A percentile compares a stretch with the other conserved stretches of the same genome.
Conservation (phyloP, 192 early-diverging fungal species). For the Podila epigama region DNA sequence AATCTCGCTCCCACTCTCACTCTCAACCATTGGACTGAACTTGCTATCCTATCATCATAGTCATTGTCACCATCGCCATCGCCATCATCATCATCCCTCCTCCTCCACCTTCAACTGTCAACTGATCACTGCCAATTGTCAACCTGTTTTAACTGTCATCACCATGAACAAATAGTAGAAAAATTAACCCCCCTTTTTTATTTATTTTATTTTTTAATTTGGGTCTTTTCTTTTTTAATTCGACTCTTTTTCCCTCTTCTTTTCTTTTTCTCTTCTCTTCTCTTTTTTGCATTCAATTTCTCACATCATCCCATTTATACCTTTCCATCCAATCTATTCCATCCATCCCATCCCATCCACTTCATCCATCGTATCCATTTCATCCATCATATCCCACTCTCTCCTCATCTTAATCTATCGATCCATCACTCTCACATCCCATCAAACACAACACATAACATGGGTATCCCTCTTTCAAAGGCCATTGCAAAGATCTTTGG, state of each 20-base stretch:
- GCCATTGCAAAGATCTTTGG: conserved; percentile 78
- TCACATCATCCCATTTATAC: background rate
- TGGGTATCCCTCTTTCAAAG: conserved; percentile 82
- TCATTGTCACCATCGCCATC: too few species aligned
- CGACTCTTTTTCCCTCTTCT: background rate
- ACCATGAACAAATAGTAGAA: too few species aligned
- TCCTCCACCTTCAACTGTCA: too few species aligned
- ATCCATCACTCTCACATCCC: background rate
- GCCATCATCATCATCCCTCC: too few species aligned
- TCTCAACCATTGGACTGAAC: too few species aligned
- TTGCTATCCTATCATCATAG: too few species aligned
- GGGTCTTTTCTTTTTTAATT: background rate
- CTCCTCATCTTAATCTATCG: background rate
- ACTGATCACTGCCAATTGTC: too few species aligned
- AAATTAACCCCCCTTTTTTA: background rate
- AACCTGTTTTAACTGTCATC: too few species aligned
- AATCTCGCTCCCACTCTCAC: too few species aligned
- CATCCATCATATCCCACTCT: background rate
- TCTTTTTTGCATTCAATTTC: background rate
- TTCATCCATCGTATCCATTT: background rate
- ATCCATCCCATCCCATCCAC: background rate
- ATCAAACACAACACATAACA: conserved; percentile 37
- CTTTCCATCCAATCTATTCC: background rate
- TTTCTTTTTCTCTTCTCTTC: background rate
- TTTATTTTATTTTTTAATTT: background rate